Evolutionary conservation across 2,329 filamentous ascomycete genomes (phyloP).

Genomic region (Fusarium pseudograminearum): DNA sequence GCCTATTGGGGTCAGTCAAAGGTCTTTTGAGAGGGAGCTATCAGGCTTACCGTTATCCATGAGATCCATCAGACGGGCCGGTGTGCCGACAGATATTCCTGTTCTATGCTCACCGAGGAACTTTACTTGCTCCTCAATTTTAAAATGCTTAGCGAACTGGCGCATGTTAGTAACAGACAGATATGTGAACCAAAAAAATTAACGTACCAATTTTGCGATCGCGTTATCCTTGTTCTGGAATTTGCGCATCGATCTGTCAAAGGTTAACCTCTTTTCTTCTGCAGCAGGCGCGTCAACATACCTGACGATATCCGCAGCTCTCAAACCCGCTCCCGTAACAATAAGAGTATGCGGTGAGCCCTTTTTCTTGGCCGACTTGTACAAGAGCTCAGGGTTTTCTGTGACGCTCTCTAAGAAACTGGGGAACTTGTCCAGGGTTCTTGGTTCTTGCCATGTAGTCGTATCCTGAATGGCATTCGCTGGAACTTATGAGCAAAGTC

Average conservation of each 20-base stretch:
- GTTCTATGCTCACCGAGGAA: conserved; percentile 78
- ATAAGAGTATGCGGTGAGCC: conserved; percentile 88
- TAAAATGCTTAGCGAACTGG: conserved; percentile 96
- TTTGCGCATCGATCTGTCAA: conserved; percentile 73
- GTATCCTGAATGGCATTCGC: conserved; percentile 83
- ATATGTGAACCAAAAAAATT: background rate
- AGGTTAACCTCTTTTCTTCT: conserved; percentile 29
- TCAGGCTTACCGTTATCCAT: conserved; percentile 78
- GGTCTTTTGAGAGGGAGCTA: background rate
- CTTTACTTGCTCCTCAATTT: conserved; percentile 85
- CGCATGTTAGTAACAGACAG: background rate
- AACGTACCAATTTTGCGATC: conserved; percentile 80
- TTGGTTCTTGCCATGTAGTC: conserved; percentile 75
- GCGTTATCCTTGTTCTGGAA: conserved; percentile 83
- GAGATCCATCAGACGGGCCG: conserved; percentile 82
- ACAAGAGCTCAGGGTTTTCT: conserved; percentile 69
- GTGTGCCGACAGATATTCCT: conserved; percentile 91
- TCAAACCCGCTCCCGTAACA: conserved; percentile 84
- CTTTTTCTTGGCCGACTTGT: conserved; percentile 73
- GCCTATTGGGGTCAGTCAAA: conserved; percentile 54
- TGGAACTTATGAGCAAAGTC: conserved; percentile 50
- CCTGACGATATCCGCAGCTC: conserved; percentile 87
- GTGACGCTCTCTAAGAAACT: conserved; percentile 79
- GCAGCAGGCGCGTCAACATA: conserved; percentile 51
- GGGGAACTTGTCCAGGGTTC: conserved; percentile 79